phyloP scores from a whole-genome alignment of 164 flowering plant genomes.

The Houttuynia cordata region DNA sequence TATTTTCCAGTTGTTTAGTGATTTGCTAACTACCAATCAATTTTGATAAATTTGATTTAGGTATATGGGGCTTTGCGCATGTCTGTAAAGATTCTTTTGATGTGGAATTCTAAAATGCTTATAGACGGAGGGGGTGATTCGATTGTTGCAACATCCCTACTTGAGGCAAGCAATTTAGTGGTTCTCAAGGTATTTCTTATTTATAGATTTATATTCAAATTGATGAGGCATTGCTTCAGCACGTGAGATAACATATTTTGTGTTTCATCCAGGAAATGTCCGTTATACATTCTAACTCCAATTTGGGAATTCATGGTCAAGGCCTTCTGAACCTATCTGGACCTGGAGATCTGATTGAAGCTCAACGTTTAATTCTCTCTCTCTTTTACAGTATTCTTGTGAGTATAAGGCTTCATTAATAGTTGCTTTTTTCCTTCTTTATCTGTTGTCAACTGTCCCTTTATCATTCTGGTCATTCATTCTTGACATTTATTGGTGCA shows the following conservation, averaged over 20 bases:
- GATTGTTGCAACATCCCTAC: slow-evolving; percentile 75
- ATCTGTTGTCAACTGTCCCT: neutral
- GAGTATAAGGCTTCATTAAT: slow-evolving; percentile 15
- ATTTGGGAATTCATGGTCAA: slow-evolving; percentile 97
- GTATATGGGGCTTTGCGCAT: slow-evolving; percentile 89
- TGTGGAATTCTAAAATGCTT: slow-evolving; percentile 88
- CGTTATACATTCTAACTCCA: slow-evolving; percentile 85
- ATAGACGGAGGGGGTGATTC: slow-evolving; percentile 69
- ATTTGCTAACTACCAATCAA: neutral
- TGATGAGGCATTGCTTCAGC: neutral
- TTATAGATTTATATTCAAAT: neutral
- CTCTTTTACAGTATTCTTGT: slow-evolving; percentile 87
- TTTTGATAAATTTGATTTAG: slow-evolving; percentile 19
- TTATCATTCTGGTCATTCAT: no score
- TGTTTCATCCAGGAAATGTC: slow-evolving; percentile 60
- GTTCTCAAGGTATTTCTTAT: slow-evolving; percentile 58
- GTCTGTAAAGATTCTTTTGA: slow-evolving; percentile 84
- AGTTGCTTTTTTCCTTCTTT: neutral
- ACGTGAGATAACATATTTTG: slow-evolving; percentile 4
- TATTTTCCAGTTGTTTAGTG: neutral
- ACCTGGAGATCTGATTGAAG: slow-evolving; percentile 83
- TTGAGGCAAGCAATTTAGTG: slow-evolving; percentile 84
- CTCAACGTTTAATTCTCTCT: slow-evolving; percentile 82
- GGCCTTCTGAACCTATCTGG: slow-evolving; percentile 89
- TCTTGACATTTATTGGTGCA: no score